Evolutionary conservation across 106 monocot species (phyloP), one percentile per base, ranked within the genome.

Genomic region (Chionographis japonica): DNA sequence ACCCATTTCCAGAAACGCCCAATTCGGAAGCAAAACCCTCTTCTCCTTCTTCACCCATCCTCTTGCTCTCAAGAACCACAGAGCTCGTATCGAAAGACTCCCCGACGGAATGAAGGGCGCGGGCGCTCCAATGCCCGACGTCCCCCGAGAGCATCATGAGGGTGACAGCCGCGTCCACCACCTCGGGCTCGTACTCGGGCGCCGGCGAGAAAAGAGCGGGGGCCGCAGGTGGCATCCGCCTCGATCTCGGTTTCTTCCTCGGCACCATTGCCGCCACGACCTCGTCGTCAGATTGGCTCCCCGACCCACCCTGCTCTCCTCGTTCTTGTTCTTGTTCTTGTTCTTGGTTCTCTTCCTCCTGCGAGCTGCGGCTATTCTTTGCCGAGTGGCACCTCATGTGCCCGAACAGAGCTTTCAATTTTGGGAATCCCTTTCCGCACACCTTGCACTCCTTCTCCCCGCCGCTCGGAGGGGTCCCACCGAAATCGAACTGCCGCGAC

Each of bases 111-210:
- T 4, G 7, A 7, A 50, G 5, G 43, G 40, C 16, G 62, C 40
- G 9, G 56, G 19, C n/a, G 13, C 16, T 10, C 65, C 63, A 57
- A 61, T 42, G 11, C 2, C 77, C 39, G 18, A 38, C 20, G 55
- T 79, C 90, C 14, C 84, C 66, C 9, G 87, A 81, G 37, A 91
- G 86, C 81, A 87, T 76, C 71, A 91, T 68, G 41, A 91, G 84
- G 18, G 37, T 75, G 20, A 81, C 15, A 7, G 86, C 90, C 0
- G 57, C 82, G 7, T 84, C 78, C 58, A 80, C 83, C 58, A 73
- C 72, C 74, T 84, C 86, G 13, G 17, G 35, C 38, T 76, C 73
- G 9, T 16, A 16, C 35, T 68, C 75, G 6, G 58, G 54, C 1
- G 60, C 61, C 27, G 67, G 27, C 17, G 52, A 41, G 6, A 49